Evolutionary conservation across 139 green algal genomes (phyloP), one percentile per base, ranked within the genome.

Genomic region (Chlorella vulgaris): DNA sequence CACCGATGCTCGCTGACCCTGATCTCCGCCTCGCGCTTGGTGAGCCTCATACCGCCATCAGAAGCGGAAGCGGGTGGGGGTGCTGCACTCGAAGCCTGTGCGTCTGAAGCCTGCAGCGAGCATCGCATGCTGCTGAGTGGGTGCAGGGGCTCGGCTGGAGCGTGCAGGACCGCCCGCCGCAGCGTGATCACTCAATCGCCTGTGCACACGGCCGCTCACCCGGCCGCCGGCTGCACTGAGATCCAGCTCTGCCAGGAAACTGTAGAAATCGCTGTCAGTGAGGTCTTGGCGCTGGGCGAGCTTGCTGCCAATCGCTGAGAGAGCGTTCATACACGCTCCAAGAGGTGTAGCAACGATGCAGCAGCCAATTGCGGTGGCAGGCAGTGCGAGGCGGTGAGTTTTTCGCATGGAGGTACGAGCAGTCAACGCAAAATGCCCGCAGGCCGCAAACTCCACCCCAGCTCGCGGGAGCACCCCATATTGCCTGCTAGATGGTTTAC

Each of bases 21-120:
- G 13, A 85, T 69, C 39, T 47, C 28, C 58, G 61, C 33, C 6
- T 76, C 70, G 2, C 38, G 31, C 24, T 39, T 28, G 1, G 50
- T 4, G 15, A 81, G 47, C 60, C 33, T 85, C 68, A 81, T 73
- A n/a, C 15, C 58, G 74, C 58, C 74, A 80, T 80, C 55, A 58
- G 28, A 28, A 31, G 43, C n/a, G 66, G 66, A 35, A 74, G 36
- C 4, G 21, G 38, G 36, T 19, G 66, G 13, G 7, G 43, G 10
- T 10, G 21, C 4, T 40, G 47, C 29, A 8, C 15, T 62, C 47
- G 31, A 62, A 77, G 39, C 36, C 26, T 67, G 60, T n/a, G 18
- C 31, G 43, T 8, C 8, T 70, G 2, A 15, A 24, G 63, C 63
- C 35, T 70, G 63, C 33, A 43, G 1, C 29, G 2, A n/a, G 63